Percentiles rank a stretch among this genome's conserved stretches.
These are phyloP conservation scores for Strobilomyces echinocephalus DNA, from an alignment of 768 basidiomycete species.

Conservation along the genomic window DNA sequence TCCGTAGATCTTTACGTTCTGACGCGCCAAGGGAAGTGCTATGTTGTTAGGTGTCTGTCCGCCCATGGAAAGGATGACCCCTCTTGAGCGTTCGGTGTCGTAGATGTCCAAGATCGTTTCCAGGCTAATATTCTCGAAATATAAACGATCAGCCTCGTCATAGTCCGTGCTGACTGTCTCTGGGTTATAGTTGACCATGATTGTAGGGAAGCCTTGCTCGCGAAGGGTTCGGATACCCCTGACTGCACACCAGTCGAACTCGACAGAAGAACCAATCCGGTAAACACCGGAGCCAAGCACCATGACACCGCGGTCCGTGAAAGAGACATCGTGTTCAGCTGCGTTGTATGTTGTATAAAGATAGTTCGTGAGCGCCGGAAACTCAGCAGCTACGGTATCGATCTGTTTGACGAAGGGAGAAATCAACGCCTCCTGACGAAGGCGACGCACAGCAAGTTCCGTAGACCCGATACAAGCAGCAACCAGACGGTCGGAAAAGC, in stretches of 20 bases:
- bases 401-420: conserved; percentile 96
- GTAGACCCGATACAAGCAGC: conserved; percentile 81
- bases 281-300: conserved; percentile 98
- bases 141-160: conserved; percentile 95
- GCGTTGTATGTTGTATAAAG: conserved; percentile 98
- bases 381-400: conserved; percentile 98
- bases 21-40: conserved; percentile 88
- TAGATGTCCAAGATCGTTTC: conserved; percentile 98
- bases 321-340: conserved; percentile 85
- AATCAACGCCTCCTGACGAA: conserved; percentile 80
- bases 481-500: conserved; percentile 92
- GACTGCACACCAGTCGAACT: conserved; percentile 99
- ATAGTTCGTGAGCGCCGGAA: conserved; percentile 98
- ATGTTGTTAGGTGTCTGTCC: conserved; percentile 99
- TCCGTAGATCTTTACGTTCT: conserved; percentile 97
- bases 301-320: conserved; percentile 91
- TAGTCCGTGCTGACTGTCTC: conserved; percentile 99
- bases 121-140: conserved; percentile 97
- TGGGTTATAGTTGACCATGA: conserved; percentile 99
- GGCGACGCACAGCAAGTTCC: conserved; percentile 86
- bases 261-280: conserved; percentile 97
- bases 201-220: conserved; percentile 88
- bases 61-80: conserved; percentile 96
- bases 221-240: conserved; percentile 94
- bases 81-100: conserved; percentile 81